Evolutionary conservation across 306 rosid species (phyloP), one percentile per base, ranked within the genome.

Genomic region (Inga leiocalycina): DNA sequence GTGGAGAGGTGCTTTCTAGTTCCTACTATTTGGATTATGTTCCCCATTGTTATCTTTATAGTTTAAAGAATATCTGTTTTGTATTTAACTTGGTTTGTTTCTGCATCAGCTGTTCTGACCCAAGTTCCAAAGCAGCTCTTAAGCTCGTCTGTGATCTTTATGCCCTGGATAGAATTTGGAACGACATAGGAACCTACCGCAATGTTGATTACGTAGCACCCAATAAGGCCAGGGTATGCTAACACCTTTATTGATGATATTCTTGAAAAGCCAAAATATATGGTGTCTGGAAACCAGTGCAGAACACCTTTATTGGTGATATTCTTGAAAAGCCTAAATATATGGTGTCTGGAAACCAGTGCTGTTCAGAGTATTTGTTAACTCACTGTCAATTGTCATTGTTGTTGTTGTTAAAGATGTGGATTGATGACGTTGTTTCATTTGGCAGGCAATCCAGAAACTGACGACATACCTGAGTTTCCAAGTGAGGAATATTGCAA

Each of bases 101-200:
- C 43, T 87, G 72, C 71, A 56, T 64, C 92, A 96, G 99, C 52
- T 93, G 94, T 84, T 92, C 95, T 5, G 93, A 93, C 80, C 84
- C 93, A 24, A 93, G 91, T 81, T 73, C 99, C 66, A 93, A 71
- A 85, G 96, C 94, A 77, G 96, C 98, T 81, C 82, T 96, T 79
- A 96, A 93, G 89, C 99, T 93, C 4, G 81, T 89, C 5, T 92
- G 99, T 87, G 99, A 96, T 88, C 98, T 96, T 45, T 93, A 92
- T 83, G 99, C 99, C 74, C 85, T 96, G 90, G 97, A 96, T 79
- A 90, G 94, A 68, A 96, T 96, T 76, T 93, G 99, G 98, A 91
- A 96, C 10, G 99, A 93, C 92, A 93, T 96, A 35, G 99, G 99
- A 91, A 96, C 99, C 70, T 96, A 96, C 85, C 97, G 98, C 13